A percentile compares a stretch with the other conserved stretches of the same genome.
Conservation (phyloP, 164 flowering plant species). For the Stephania yunnanensis region DNA sequence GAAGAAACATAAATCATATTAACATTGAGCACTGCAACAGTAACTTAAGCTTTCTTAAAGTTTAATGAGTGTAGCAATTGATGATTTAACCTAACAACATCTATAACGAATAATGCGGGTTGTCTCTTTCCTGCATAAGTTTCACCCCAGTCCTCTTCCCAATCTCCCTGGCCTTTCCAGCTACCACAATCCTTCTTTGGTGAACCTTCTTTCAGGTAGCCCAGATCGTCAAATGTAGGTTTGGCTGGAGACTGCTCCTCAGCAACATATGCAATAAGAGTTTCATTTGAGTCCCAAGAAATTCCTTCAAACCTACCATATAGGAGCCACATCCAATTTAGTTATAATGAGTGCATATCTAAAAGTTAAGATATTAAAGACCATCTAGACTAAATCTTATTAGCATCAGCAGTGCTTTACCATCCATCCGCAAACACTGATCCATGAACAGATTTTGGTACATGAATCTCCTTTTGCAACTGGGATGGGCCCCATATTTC, state of each 20-base stretch:
- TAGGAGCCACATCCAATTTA: not conserved
- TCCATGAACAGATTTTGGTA: constrained; percentile 80
- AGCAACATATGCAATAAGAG: constrained; percentile 83
- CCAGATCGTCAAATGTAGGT: constrained; percentile 56
- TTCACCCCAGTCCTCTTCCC: constrained; percentile 97
- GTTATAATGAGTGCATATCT: not conserved
- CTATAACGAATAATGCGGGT: constrained; percentile 77
- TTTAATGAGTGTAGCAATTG: not conserved
- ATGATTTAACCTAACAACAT: constrained; percentile 45
- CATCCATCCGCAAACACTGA: constrained; percentile 86
- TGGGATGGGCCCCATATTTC: constrained; percentile 78
- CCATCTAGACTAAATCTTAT: not conserved
- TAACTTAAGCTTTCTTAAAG: not conserved
- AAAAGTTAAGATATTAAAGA: not conserved
- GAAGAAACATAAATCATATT: constrained; percentile 7
- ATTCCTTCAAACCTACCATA: constrained; percentile 88
- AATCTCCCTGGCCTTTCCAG: constrained; percentile 97
- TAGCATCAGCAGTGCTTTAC: constrained; percentile 32
- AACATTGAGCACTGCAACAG: constrained; percentile 1
- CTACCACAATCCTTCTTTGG: constrained; percentile 58
- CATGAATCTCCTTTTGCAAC: constrained; percentile 71
- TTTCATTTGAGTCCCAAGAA: constrained; percentile 84
- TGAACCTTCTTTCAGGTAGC: constrained; percentile 55
- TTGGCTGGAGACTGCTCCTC: constrained; percentile 76
- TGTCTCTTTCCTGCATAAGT: constrained; percentile 81